Percentiles rank a stretch among this genome's conserved stretches.
These are phyloP conservation scores for Amanita subjunquillea DNA, from an alignment of 768 basidiomycete genomes.

Conservation along the genomic window DNA sequence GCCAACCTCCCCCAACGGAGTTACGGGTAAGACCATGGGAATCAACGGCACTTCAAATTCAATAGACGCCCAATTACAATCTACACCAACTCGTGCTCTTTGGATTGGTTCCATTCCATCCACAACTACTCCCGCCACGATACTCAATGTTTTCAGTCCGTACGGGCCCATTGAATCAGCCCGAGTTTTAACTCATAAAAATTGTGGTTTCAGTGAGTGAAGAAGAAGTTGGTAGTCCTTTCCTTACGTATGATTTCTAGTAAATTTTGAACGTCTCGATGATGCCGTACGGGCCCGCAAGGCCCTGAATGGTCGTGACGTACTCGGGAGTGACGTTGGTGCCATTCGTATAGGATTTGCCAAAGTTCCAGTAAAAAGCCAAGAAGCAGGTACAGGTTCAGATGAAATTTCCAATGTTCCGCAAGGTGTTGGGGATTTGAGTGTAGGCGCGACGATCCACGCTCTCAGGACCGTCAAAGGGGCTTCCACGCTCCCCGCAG, in stretches of 20 bases:
- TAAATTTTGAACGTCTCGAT: conserved; percentile 96
- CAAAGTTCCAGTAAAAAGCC: conserved; percentile 87
- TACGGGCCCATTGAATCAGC: conserved; percentile 98
- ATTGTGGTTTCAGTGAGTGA: conserved; percentile 80
- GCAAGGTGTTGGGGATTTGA: conserved; percentile 76
- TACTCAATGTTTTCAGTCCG: conserved; percentile 92
- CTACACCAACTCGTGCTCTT: conserved; percentile 86
- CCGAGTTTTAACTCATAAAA: conserved; percentile 92
- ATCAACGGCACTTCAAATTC: conserved; percentile 47
- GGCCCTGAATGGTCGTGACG: conserved; percentile 91
- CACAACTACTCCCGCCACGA: conserved; percentile 88
- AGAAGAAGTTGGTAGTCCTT: conserved; percentile 5
- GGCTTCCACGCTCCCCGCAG: conserved; percentile 84
- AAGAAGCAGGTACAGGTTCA: conserved; percentile 45
- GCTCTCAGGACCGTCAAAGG: conserved; percentile 84
- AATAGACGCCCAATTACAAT: conserved; percentile 81
- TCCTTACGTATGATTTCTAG: conserved; percentile 23
- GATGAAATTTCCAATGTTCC: conserved; percentile 60
- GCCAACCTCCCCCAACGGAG: conserved; percentile 49
- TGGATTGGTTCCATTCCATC: conserved; percentile 98
- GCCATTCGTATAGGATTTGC: conserved; percentile 96
- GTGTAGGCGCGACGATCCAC: conserved; percentile 82
- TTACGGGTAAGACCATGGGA: conserved; percentile 33
- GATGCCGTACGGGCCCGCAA: conserved; percentile 95
- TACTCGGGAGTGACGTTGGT: conserved; percentile 92